Evolutionary conservation across 2,329 filamentous ascomycete genomes (phyloP), one percentile per base, ranked within the genome.

Genomic region (Byssoonygena ceratinophila): DNA sequence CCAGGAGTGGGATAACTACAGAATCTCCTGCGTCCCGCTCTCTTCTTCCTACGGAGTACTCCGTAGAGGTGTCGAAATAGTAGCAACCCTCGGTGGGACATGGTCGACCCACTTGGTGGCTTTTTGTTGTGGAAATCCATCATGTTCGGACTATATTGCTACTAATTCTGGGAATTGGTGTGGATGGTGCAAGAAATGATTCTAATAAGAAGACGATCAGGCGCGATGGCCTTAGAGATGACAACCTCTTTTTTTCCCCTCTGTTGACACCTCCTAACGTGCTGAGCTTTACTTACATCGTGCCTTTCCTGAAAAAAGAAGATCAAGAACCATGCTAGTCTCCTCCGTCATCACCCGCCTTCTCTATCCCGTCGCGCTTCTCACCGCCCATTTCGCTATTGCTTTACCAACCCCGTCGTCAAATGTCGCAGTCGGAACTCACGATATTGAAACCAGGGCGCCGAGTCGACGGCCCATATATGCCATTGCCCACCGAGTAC

Each of bases 401-500:
- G 37, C 37, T 23, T 16, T 11, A 23, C 37, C 37, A 2, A 5
- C 20, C 37, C 8, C n/a, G 20, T 4, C 18, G 4, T 8, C 2
- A 7, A 18, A 22, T 5, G 37, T 40, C 11, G 18, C 7, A 18
- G 9, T 11, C 7, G 18, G 12, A 11, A 22, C 16, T 7, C 20
- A 23, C 14, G 37, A 8, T 18, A 6, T 40, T 11, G 37, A 29
- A 16, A 1, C 20, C 6, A 37, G 34, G 34, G 9, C 7, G 3
- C 14, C 34, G 34, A 9, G 4, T 7, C 46, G 32, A 20, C 47
- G 47, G 12, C 36, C 47, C 2, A 43, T 45, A 8, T 51, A 51
- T 20, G 29, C 41, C 39, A 51, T 51, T 11, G 49, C 49, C 20
- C 49, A 51, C 16, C 49, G 49, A 36, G 49, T 51, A 4, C 18